These are phyloP conservation scores for Abrus precatorius DNA, from an alignment of 306 rosid genomes.

Conservation along the genomic window DNA sequence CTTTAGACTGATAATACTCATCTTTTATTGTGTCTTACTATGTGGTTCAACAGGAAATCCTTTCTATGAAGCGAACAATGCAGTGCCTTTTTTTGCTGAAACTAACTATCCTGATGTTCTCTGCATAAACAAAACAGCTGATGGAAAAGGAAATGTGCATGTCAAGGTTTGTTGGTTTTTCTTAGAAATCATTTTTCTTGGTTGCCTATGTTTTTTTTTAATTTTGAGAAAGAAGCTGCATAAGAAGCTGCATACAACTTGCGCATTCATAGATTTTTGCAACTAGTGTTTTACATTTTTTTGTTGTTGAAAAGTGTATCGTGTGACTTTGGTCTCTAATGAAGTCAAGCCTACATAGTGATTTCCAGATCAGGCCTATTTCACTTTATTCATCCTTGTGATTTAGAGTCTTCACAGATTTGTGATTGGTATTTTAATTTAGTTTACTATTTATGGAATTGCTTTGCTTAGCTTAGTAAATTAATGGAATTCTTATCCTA, in stretches of 20 bases:
- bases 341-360: constrained; percentile 22
- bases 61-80: constrained; percentile 79
- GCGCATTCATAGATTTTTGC: constrained; percentile 23
- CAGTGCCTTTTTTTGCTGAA: constrained; percentile 61
- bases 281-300: background rate
- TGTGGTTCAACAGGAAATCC: constrained; percentile 75
- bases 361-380: constrained; percentile 12
- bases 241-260: constrained; percentile 7
- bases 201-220: constrained; percentile 12
- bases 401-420: constrained; percentile 21
- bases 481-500: constrained; percentile 42
- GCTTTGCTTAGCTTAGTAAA: constrained; percentile 43
- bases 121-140: constrained; percentile 60
- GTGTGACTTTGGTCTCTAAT: constrained; percentile 23
- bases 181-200: constrained; percentile 17
- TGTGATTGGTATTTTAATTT: constrained; percentile 28
- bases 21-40: constrained; percentile 42
- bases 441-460: constrained; percentile 15
- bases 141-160: constrained; percentile 68
- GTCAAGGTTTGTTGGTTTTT: constrained; percentile 69
- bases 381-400: constrained; percentile 20
- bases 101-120: constrained; percentile 83
- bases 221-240: constrained; percentile 27
- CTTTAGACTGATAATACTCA: constrained; percentile 46
- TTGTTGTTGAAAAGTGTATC: constrained; percentile 16